Base-by-base conservation (phyloP, 495 filamentous ascomycete species). In the Filosporella fistucella region DNA sequence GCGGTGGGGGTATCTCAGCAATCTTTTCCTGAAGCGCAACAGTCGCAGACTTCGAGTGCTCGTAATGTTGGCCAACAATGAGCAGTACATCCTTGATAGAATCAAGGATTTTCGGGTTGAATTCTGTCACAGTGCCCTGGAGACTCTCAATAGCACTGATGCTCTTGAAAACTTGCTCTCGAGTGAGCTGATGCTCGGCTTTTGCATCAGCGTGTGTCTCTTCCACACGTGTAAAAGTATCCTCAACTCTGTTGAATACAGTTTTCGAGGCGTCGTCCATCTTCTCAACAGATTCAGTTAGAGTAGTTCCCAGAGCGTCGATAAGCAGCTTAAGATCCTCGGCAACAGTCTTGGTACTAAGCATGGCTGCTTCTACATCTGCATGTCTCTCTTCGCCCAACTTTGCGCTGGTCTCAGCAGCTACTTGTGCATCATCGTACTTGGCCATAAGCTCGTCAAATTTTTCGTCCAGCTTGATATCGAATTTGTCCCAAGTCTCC, bases 291-390 rank as follows among this genome's bases (percentile, higher is more conserved):
- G 82, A 81, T 28, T 94, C 88, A n/a, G 81, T 87, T 45, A 95
- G 77, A 21, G 82, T 80, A n/a, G 79, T 75, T 13, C 88, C 86
- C 56, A 96, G 85, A 9, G 85, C 85, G 48, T 95, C 89, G 52
- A 94, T 82, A 4, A 91, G 78, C 2, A 85, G 64, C 57, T 82
- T 87, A 34, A 96, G 81, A 48, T 95, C 91, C 52, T 96, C 91
- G 0, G 88, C 81, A 26, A 91, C 78, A 2, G 77, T 71, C 63
- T 85, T 95, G 30, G 84, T 89, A 44, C 73, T 76, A 4, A 81
- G 72, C 20, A 91, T 61, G 9, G 86, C 75, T 45, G 84, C 81
- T 37, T 87, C 78, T 56, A 88, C 76, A 40, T 82, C 73, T 14
- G 71, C 56, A 42, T 86, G 78, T 42, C 81, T 79, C 38, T 78